Conservation (phyloP, 345 rosid species). For the Salix arbutifolia region DNA sequence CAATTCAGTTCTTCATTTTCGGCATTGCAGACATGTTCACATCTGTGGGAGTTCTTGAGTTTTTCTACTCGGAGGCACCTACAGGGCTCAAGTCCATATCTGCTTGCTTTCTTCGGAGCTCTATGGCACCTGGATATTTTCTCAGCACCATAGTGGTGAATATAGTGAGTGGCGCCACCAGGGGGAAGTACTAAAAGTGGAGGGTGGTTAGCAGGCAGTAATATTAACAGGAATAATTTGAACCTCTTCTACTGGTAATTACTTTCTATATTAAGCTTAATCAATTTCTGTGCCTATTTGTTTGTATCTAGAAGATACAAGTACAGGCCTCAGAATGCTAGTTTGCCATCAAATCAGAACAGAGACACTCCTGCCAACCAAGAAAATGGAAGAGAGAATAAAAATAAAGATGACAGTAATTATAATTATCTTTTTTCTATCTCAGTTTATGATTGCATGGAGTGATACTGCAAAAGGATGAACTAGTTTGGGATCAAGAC, state of each 20-base stretch:
- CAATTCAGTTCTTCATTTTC: slow-evolving; percentile 51
- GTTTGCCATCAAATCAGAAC: background rate
- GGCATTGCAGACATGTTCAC: slow-evolving; percentile 60
- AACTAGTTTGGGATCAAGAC: no score
- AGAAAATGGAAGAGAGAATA: background rate
- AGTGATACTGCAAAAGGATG: no score
- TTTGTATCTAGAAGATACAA: slow-evolving; percentile 38
- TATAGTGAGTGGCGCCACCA: slow-evolving; percentile 38
- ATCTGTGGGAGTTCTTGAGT: slow-evolving; percentile 48
- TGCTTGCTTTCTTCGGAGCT: slow-evolving; percentile 51
- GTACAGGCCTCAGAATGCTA: slow-evolving; percentile 30
- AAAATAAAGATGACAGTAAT: background rate
- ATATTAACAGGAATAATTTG: slow-evolving; percentile 53
- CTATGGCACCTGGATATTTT: slow-evolving; percentile 54
- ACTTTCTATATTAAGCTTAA: slow-evolving; percentile 40
- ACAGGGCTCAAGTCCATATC: slow-evolving; percentile 38
- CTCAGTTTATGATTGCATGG: no score
- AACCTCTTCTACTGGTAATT: slow-evolving; percentile 49
- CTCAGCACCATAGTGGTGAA: slow-evolving; percentile 44
- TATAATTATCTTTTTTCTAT: background rate
- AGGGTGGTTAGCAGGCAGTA: slow-evolving; percentile 65
- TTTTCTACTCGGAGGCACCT: slow-evolving; percentile 60
- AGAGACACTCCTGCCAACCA: background rate
- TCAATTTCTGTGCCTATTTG: slow-evolving; percentile 48
- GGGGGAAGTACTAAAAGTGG: slow-evolving; percentile 27